Evolutionary conservation across 2,329 filamentous ascomycete genomes (phyloP).

Genomic region (Pezicula carpinea): DNA sequence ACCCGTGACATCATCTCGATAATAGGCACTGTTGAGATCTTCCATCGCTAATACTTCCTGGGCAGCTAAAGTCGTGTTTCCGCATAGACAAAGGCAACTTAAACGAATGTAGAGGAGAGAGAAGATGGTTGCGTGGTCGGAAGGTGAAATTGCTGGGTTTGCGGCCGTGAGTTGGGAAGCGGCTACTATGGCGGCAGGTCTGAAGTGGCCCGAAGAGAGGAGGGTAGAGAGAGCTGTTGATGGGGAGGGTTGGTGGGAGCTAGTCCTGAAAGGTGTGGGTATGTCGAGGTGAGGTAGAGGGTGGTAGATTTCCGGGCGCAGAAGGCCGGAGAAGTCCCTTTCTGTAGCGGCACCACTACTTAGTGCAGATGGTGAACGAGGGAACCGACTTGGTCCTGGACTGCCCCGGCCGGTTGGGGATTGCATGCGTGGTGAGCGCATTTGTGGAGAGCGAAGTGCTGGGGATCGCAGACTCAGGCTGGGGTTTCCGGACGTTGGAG

Average conservation of each 20-base stretch:
- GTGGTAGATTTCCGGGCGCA: constrained; percentile 79
- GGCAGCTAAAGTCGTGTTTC: constrained; percentile 63
- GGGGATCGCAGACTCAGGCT: neutral
- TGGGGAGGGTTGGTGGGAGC: constrained; percentile 57
- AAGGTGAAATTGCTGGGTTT: constrained; percentile 37
- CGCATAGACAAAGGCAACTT: constrained; percentile 75
- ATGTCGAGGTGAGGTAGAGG: constrained; percentile 62
- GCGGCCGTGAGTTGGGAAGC: constrained; percentile 55
- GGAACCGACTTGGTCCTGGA: constrained; percentile 9
- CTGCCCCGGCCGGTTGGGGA: neutral
- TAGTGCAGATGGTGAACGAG: constrained; percentile 23
- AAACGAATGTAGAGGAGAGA: constrained; percentile 75
- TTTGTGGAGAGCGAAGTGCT: neutral
- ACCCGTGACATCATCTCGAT: constrained; percentile 48
- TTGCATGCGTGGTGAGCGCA: neutral
- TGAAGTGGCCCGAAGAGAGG: constrained; percentile 70
- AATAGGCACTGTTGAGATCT: constrained; percentile 53
- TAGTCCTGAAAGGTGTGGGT: constrained; percentile 63
- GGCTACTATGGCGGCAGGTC: constrained; percentile 68
- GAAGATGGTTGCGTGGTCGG: constrained; percentile 65
- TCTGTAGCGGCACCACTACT: constrained; percentile 34
- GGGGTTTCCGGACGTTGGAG: constrained; percentile 17
- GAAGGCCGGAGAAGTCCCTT: constrained; percentile 76
- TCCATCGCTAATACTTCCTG: constrained; percentile 62
- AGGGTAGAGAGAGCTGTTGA: constrained; percentile 64